Percentiles rank a stretch among this genome's conserved stretches.
Conservation (phyloP, 2,329 filamentous ascomycete genomes). For the Fusarium longipes region DNA sequence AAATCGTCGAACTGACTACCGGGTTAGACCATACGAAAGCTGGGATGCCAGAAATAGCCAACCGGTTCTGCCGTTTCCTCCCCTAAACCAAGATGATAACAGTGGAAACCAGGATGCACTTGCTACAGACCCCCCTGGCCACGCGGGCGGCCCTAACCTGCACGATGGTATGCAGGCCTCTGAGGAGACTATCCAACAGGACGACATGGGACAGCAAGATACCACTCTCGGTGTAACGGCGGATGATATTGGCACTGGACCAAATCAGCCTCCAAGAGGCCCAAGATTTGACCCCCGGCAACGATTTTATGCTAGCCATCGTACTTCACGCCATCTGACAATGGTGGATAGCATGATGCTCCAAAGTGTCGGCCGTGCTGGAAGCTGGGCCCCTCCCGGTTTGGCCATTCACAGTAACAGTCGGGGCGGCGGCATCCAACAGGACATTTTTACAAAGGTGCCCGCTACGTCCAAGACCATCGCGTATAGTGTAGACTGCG, state of each 20-base stretch:
- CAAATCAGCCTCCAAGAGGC: neutral
- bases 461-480: constrained; percentile 1
- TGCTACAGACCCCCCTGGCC: too few species aligned
- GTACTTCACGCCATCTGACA: neutral
- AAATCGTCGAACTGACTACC: too few species aligned
- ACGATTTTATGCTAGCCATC: neutral
- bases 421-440: constrained; percentile 5
- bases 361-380: neutral
- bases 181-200: too few species aligned
- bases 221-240: too few species aligned
- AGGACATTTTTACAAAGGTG: constrained; percentile 19
- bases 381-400: neutral
- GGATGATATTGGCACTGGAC: neutral
- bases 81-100: too few species aligned
- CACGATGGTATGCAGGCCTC: too few species aligned
- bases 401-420: constrained; percentile 22
- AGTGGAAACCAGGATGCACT: too few species aligned
- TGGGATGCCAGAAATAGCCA: too few species aligned
- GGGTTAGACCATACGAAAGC: too few species aligned
- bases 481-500: constrained; percentile 13
- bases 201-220: neutral
- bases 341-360: constrained; percentile 22
- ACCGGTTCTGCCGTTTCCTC: too few species aligned
- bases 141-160: too few species aligned
- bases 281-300: neutral